Conservation (phyloP, 2,329 filamentous ascomycete genomes). For the Arthroderma sp. region DNA sequence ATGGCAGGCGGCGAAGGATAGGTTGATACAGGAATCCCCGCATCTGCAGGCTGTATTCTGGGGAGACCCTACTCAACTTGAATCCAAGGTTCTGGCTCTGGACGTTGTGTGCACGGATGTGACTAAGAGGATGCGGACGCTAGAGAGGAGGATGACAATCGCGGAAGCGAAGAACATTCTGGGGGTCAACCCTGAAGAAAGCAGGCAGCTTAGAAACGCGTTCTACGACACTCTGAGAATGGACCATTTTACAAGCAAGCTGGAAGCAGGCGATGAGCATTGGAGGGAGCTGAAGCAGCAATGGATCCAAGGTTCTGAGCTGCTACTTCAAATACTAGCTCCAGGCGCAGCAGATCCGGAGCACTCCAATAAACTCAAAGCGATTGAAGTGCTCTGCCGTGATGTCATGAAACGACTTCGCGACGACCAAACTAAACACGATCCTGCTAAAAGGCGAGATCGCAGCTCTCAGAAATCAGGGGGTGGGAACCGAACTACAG, state of each 20-base stretch:
- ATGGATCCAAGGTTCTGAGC: slow-evolving; percentile 49
- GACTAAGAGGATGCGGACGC: slow-evolving; percentile 60
- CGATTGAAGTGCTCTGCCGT: slow-evolving; percentile 56
- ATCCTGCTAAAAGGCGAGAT: slow-evolving; percentile 24
- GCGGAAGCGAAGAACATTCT: slow-evolving; percentile 61
- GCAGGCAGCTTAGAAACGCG: slow-evolving; percentile 50
- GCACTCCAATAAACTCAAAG: slow-evolving; percentile 45
- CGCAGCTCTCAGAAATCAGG: background rate
- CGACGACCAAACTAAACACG: slow-evolving; percentile 49
- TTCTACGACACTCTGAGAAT: slow-evolving; percentile 54
- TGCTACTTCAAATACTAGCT: slow-evolving; percentile 44
- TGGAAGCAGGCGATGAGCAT: slow-evolving; percentile 56
- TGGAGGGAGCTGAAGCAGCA: slow-evolving; percentile 57
- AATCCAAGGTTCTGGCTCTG: slow-evolving; percentile 54
- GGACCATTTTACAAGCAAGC: slow-evolving; percentile 57
- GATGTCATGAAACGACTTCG: slow-evolving; percentile 67
- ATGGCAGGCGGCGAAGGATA: slow-evolving; percentile 60
- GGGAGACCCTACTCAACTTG: slow-evolving; percentile 43
- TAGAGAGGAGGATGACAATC: slow-evolving; percentile 55
- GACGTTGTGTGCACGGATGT: slow-evolving; percentile 73
- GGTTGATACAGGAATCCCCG: slow-evolving; percentile 49
- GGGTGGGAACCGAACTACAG: background rate
- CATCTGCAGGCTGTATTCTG: slow-evolving; percentile 53
- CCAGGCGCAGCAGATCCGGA: slow-evolving; percentile 40
- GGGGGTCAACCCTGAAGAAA: slow-evolving; percentile 54